phyloP scores from a whole-genome alignment of 2,329 filamentous ascomycete genomes.

The Fusarium verrucosum region DNA sequence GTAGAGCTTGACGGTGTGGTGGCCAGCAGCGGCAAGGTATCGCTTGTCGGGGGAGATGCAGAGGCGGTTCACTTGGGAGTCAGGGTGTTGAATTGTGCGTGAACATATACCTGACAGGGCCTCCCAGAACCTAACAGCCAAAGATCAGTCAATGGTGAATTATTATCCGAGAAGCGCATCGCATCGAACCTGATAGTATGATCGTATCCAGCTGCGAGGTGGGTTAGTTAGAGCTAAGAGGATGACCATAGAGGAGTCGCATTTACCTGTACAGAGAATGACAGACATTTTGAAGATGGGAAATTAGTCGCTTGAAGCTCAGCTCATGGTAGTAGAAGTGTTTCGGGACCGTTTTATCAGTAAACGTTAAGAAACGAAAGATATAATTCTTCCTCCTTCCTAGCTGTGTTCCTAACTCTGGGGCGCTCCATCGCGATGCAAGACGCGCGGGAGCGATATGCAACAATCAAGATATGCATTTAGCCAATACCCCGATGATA shows the following conservation, averaged over 20 bases:
- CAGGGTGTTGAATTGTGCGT: slow-evolving; percentile 95
- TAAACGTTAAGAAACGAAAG: slow-evolving; percentile 7
- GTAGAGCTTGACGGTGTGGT: slow-evolving; percentile 93
- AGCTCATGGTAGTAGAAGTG: slow-evolving; percentile 41
- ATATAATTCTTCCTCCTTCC: slow-evolving; percentile 4
- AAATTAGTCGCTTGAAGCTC: slow-evolving; percentile 28
- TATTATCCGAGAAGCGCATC: slow-evolving; percentile 16
- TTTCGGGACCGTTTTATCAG: slow-evolving; percentile 24
- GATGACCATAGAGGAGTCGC: background rate
- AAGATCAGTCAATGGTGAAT: slow-evolving; percentile 24
- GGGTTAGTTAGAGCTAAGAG: slow-evolving; percentile 33
- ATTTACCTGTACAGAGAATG: slow-evolving; percentile 69
- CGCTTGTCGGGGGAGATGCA: slow-evolving; percentile 99
- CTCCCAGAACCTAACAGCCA: slow-evolving; percentile 84
- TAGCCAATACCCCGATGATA: slow-evolving; percentile 1
- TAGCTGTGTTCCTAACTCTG: slow-evolving; percentile 35
- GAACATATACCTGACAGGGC: slow-evolving; percentile 97
- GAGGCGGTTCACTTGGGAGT: slow-evolving; percentile 97
- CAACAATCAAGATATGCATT: slow-evolving; percentile 27
- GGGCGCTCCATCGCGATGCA: slow-evolving; percentile 8
- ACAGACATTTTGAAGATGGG: slow-evolving; percentile 61
- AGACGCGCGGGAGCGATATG: slow-evolving; percentile 19
- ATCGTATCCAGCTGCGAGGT: slow-evolving; percentile 65
- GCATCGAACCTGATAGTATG: slow-evolving; percentile 66
- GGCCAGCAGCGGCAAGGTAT: slow-evolving; percentile 83